Evolutionary conservation across 257 asterid species (phyloP), one percentile per base, ranked within the genome.

Genomic region (Eucommia ulmoides): DNA sequence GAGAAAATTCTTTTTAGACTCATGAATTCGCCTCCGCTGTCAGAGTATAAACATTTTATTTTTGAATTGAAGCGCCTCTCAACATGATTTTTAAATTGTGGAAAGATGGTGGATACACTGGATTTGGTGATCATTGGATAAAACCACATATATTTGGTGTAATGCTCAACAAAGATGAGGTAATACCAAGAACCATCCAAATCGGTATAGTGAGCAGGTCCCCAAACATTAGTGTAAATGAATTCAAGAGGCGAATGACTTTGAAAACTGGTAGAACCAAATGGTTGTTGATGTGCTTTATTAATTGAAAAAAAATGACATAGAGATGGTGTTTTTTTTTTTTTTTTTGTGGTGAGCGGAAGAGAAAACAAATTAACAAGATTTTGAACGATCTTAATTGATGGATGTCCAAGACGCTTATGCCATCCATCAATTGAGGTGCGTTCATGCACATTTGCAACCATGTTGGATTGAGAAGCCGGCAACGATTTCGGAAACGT

Each of bases 211-310:
- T 38, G 45, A 38, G 45, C n/a, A 38, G n/a, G 45, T 3, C 45
- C 45, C 45, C 45, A 38, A 38, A 38, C 45, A 15, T 15, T 18
- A 12, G 45, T 38, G n/a, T 38, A 38, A 3, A 38, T 38, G n/a
- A 38, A 2, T 38, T 38, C 45, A 38, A 38, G 45, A 38, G 45
- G 45, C n/a, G 45, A 5, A 38, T 38, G 5, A 12, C 45, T 38
- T 3, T 3, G 15, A 3, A 38, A 12, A 38, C 45, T 38, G n/a
- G 5, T 38, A 15, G 45, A 15, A 38, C 45, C 45, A 38, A 38
- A 38, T 8, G n/a, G 45, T 38, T 38, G 45, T 38, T 38, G 45
- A 38, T 38, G 45, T 3, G 45, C 45, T 38, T 38, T 38, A 38
- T 38, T 38, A 12, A 38, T 38, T 8, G 45, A 38, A 18, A 2